A percentile compares a stretch with the other conserved stretches of the same genome.
These are phyloP conservation scores for Macaranga tanarius DNA, from an alignment of 441 rosid genomes.

Conservation along the genomic window DNA sequence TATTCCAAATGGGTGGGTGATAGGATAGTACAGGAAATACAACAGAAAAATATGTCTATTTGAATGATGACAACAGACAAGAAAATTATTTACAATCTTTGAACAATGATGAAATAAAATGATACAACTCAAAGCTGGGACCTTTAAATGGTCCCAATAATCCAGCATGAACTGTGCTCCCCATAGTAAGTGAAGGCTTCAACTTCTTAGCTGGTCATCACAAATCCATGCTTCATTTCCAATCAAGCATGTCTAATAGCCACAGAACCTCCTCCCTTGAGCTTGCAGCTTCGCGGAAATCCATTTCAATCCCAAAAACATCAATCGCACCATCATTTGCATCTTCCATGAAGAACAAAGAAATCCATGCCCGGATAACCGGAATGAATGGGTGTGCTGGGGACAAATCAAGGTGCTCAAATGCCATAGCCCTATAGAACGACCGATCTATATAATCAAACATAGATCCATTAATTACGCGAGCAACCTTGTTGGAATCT, in stretches of 20 bases:
- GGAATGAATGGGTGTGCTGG: slow-evolving; percentile 73
- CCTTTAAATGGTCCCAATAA: too few relatives aligned
- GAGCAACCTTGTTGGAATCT: slow-evolving; percentile 65
- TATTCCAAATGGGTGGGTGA: not conserved
- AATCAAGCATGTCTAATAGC: slow-evolving; percentile 87
- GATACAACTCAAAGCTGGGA: not conserved
- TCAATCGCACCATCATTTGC: slow-evolving; percentile 51
- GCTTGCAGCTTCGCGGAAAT: slow-evolving; percentile 74
- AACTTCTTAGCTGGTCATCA: not conserved
- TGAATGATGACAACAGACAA: slow-evolving; percentile 16
- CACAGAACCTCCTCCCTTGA: slow-evolving; percentile 83
- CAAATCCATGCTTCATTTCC: slow-evolving; percentile 53
- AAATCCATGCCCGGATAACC: slow-evolving; percentile 77
- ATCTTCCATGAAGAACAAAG: slow-evolving; percentile 70
- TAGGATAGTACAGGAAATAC: not conserved
- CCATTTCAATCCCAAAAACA: slow-evolving; percentile 84
- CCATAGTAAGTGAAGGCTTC: not conserved
- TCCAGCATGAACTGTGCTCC: not conserved
- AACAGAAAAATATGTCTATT: not conserved
- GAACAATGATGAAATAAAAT: slow-evolving; percentile 10
- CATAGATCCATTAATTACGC: slow-evolving; percentile 54
- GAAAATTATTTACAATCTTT: slow-evolving; percentile 19
- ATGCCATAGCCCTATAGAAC: slow-evolving; percentile 66
- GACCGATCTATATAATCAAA: slow-evolving; percentile 76
- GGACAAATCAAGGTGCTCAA: slow-evolving; percentile 74